Conservation (phyloP, 2,329 filamentous ascomycete species). For the Claviceps cyperi region DNA sequence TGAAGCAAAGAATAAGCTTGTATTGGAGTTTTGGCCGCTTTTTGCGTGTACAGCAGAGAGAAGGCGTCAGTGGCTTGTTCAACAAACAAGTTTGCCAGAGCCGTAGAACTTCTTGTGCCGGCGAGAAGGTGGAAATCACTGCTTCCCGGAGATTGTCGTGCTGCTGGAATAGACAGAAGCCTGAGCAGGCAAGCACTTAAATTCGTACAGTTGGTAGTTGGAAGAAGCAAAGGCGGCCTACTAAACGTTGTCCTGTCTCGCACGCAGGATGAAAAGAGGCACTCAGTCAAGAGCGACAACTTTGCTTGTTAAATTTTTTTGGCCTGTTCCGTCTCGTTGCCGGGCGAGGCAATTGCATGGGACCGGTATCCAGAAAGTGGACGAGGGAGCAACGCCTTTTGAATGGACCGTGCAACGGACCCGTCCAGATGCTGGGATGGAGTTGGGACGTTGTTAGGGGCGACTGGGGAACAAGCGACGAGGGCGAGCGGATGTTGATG, state of each 20-base stretch:
- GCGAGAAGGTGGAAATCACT: background rate
- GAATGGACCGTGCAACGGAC: constrained; percentile 19
- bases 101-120: background rate
- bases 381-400: constrained; percentile 26
- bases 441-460: constrained; percentile 19
- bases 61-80: constrained; percentile 1
- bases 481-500: background rate
- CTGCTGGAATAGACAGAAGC: background rate
- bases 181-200: background rate
- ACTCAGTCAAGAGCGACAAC: constrained; percentile 8
- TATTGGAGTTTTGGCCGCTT: constrained; percentile 2
- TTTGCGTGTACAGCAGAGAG: background rate
- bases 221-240: background rate
- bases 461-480: constrained; percentile 9
- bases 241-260: constrained; percentile 2
- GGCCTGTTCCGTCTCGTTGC: constrained; percentile 7
- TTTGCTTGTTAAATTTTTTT: constrained; percentile 2
- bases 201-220: background rate
- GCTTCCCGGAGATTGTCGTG: background rate
- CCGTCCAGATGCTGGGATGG: constrained; percentile 13
- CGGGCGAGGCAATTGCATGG: constrained; percentile 16
- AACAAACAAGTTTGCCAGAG: background rate
- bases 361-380: constrained; percentile 15
- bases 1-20: background rate
- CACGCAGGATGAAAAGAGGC: constrained; percentile 6